Base-by-base conservation (phyloP, 306 rosid species). In the Mimosa bimucronata region DNA sequence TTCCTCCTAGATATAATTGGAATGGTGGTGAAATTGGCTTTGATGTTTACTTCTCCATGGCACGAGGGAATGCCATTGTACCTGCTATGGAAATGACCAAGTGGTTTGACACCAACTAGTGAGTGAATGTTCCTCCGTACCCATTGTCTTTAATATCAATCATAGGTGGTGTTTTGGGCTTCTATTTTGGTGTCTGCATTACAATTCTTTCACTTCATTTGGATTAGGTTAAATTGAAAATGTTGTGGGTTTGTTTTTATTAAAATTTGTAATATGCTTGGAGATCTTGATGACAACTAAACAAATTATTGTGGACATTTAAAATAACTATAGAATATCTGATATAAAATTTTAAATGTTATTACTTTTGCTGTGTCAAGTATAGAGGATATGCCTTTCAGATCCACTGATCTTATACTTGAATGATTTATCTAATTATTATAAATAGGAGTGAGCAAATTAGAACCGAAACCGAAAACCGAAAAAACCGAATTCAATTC, bases 31-130 rank as follows among this genome's bases (percentile, higher is more conserved):
- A 93, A 89, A 88, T 93, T 67, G 92, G 89, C n/a, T 91, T 88
- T 6, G 94, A 93, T 37, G 77, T 89, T 37, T 91, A 89, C 86
- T 91, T 91, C 85, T 91, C 98, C 84, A 93, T 91, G 97, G 98
- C 94, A 30, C 88, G 98, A 73, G 98, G 98, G 67, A 89, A 91
- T 85, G 91, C 91, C 19, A 31, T 88, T 40, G 87, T 89, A 57
- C 97, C 94, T 19, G 92, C 97, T 62, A 93, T 93, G 94, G 97
- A 91, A 87, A 93, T 91, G 97, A 91, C 97, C 84, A 91, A 93
- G 88, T 93, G 97, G 97, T 89, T 93, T 69, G 97, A 91, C 86
- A 93, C 97, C 80, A 93, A 93, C 86, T 84, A 84, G 87, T 84
- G 78, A 86, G 98, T 91, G 29, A 34, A 44, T n/a, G 21, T 1